These are phyloP conservation scores for Lonicera japonica DNA, from an alignment of 129 eudicot genomes.

Conservation along the genomic window DNA sequence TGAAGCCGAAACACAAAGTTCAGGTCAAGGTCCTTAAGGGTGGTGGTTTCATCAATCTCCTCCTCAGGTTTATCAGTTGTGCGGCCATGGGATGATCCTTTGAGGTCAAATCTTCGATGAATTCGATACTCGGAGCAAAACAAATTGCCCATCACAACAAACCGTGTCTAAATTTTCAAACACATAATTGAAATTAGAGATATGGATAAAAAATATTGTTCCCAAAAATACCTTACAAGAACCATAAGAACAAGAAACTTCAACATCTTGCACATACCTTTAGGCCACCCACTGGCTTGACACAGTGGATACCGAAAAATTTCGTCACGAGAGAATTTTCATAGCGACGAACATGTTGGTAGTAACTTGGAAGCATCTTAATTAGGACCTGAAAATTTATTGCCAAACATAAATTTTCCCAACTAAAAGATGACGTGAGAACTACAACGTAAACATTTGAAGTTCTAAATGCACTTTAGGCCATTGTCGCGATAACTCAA, in stretches of 20 bases:
- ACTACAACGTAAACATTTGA: slow-evolving; percentile 1
- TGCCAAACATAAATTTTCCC: slow-evolving; percentile 10
- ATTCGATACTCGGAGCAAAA: slow-evolving; percentile 95
- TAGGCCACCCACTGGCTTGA: slow-evolving; percentile 90
- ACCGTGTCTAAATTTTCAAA: slow-evolving; percentile 54
- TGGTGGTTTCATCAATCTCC: slow-evolving; percentile 94
- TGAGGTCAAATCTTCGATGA: slow-evolving; percentile 90
- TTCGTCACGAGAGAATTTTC: slow-evolving; percentile 89
- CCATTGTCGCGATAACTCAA: background rate
- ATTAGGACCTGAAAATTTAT: slow-evolving; percentile 57
- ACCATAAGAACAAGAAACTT: background rate
- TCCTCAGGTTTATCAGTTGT: slow-evolving; percentile 77
- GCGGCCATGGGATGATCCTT: slow-evolving; percentile 96
- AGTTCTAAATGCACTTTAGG: background rate
- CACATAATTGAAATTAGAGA: slow-evolving; percentile 10
- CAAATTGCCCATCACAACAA: slow-evolving; percentile 94
- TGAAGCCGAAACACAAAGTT: slow-evolving; percentile 83
- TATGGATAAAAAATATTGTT: background rate
- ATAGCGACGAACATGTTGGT: slow-evolving; percentile 76
- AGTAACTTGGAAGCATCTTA: slow-evolving; percentile 90
- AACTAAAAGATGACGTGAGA: background rate
- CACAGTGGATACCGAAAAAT: slow-evolving; percentile 93
- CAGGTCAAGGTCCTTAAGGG: slow-evolving; percentile 96
- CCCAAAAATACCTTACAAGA: too few relatives aligned
- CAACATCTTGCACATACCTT: slow-evolving; percentile 44